Percentiles rank a stretch among this genome's conserved stretches.
Evolutionary conservation across 306 rosid genomes (phyloP).

Genomic region (Acmispon strigosus): DNA sequence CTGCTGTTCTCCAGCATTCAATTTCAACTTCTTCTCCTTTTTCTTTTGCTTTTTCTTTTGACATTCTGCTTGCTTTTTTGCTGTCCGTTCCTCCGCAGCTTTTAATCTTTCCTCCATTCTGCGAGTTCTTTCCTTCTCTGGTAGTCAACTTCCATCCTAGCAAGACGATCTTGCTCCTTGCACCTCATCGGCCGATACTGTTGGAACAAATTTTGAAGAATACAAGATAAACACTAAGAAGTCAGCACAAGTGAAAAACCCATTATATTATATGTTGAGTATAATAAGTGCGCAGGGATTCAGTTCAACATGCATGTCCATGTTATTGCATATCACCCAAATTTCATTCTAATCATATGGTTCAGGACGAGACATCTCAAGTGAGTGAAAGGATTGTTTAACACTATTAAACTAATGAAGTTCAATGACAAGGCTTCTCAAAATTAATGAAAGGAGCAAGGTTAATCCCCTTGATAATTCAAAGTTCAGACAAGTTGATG

Average conservation of each 20-base stretch:
- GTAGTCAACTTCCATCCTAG: conserved; percentile 89
- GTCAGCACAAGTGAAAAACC: not conserved
- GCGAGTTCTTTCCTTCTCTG: conserved; percentile 71
- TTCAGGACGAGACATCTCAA: not conserved
- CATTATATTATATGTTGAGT: not conserved
- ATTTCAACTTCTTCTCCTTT: conserved; percentile 58
- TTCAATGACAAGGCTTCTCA: not conserved
- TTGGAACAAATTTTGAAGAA: conserved; percentile 22
- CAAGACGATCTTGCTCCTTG: conserved; percentile 88
- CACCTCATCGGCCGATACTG: conserved; percentile 97
- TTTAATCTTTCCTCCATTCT: conserved; percentile 79
- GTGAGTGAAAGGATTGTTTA: not conserved
- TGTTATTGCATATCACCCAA: not conserved
- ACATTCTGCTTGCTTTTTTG: conserved; percentile 72
- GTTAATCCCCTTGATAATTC: not conserved
- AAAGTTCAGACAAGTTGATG: not conserved
- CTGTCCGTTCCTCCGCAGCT: conserved; percentile 84
- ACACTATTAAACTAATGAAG: not conserved
- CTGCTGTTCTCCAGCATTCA: conserved; percentile 41
- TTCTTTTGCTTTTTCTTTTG: conserved; percentile 85
- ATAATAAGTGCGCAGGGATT: not conserved
- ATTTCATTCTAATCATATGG: not conserved
- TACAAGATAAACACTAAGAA: not conserved
- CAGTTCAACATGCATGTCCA: not conserved
- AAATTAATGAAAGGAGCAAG: not conserved